phyloP scores from a whole-genome alignment of 768 basidiomycete species.

The Pulveroboletus sp. region DNA sequence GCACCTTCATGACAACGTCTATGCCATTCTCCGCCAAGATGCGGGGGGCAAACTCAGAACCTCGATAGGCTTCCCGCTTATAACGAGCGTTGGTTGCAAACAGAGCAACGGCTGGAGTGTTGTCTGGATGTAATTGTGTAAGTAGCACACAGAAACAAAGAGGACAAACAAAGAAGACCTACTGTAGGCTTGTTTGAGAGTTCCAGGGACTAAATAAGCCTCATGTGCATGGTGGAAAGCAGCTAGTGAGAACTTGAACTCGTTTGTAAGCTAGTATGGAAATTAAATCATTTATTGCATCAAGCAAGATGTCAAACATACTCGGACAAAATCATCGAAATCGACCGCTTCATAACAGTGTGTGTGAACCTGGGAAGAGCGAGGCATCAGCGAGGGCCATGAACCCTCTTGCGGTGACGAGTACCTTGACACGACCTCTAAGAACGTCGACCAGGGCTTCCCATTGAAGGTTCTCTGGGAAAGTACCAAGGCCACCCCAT shows the following conservation, averaged over 20 bases:
- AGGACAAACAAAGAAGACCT: conserved; percentile 2
- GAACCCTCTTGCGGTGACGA: background rate
- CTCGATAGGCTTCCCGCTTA: conserved; percentile 61
- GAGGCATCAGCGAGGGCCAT: background rate
- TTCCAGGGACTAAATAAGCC: conserved; percentile 81
- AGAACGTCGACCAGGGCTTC: conserved; percentile 79
- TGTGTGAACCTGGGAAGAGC: conserved; percentile 24
- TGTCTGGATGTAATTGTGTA: conserved; percentile 29
- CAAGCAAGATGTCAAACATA: conserved; percentile 30
- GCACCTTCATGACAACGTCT: conserved; percentile 57
- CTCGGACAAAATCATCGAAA: conserved; percentile 62
- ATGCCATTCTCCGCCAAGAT: conserved; percentile 56
- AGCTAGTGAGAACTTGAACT: conserved; percentile 80
- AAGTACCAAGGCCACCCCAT: conserved; percentile 40
- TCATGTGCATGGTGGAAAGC: conserved; percentile 89
- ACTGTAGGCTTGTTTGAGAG: conserved; percentile 68
- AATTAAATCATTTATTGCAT: conserved; percentile 2
- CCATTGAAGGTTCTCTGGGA: conserved; percentile 72
- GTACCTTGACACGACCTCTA: conserved; percentile 77
- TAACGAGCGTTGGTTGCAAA: conserved; percentile 73
- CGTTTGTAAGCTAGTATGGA: conserved; percentile 67
- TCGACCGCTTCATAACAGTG: conserved; percentile 60
- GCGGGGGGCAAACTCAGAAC: conserved; percentile 59
- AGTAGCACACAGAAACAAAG: background rate
- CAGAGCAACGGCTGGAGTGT: conserved; percentile 68